These are phyloP conservation scores for Plasmodium cynomolgi DNA, from an alignment of 169 alveolate genomes.

Conservation along the genomic window DNA sequence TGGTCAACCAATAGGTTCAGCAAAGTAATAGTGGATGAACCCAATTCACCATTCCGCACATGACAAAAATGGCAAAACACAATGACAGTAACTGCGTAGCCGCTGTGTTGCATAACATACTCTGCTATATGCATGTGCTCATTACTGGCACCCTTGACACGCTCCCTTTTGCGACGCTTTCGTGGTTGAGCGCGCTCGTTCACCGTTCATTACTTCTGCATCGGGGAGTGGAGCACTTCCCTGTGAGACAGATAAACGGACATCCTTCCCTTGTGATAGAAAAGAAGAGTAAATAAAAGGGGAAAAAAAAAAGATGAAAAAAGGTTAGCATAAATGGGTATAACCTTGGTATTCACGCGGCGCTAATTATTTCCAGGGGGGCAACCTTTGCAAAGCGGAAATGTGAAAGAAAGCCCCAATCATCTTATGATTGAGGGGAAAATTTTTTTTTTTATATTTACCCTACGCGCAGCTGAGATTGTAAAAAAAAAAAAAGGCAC, in stretches of 20 bases:
- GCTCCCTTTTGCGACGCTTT: background rate
- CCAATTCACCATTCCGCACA: background rate
- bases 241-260: background rate
- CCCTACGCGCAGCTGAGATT: background rate
- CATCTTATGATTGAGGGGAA: background rate
- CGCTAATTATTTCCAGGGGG: background rate
- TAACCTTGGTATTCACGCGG: background rate
- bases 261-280: background rate
- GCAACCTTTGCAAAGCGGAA: background rate
- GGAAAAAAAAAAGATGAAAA: background rate
- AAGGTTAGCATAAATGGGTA: background rate
- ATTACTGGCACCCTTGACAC: background rate
- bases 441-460: too few species aligned
- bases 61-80: background rate
- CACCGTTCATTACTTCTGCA: background rate
- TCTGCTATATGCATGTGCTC: background rate
- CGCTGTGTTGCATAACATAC: background rate
- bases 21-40: background rate
- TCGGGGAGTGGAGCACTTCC: background rate
- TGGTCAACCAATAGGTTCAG: background rate
- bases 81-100: background rate
- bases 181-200: background rate
- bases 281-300: background rate
- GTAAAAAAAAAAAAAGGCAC: background rate
- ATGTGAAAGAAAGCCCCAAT: background rate